phyloP scores from a whole-genome alignment of 2,329 filamentous ascomycete genomes.

The Alternaria sp. region DNA sequence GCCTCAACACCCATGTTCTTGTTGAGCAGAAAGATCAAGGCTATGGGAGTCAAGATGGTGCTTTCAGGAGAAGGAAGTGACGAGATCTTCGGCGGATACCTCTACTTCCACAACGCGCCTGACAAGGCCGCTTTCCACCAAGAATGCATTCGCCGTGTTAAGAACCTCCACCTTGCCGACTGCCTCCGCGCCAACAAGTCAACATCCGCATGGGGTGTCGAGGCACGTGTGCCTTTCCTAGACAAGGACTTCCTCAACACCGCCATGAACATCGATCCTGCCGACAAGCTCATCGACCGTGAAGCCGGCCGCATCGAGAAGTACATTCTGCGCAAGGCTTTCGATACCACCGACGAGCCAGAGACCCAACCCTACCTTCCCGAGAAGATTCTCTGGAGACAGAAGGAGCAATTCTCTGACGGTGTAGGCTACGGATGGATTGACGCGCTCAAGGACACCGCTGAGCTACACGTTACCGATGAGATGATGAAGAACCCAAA shows the following conservation, averaged over 20 bases:
- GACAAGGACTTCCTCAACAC: conserved; percentile 96
- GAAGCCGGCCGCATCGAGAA: conserved; percentile 90
- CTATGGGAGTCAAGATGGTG: conserved; percentile 99
- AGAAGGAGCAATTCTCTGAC: conserved; percentile 99
- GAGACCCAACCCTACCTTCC: conserved; percentile 86
- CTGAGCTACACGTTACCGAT: conserved; percentile 86
- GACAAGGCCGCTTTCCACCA: conserved; percentile 92
- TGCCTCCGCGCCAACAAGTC: conserved; percentile 99
- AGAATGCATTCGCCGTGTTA: conserved; percentile 91
- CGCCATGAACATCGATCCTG: conserved; percentile 90
- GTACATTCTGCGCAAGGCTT: conserved; percentile 97
- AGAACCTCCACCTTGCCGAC: conserved; percentile 96
- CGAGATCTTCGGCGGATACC: conserved; percentile 97
- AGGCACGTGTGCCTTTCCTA: conserved; percentile 96
- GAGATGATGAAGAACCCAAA: conserved; percentile 99
- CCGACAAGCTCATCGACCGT: conserved; percentile 84
- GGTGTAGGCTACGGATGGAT: conserved; percentile 99
- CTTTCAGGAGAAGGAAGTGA: conserved; percentile 95
- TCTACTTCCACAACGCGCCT: conserved; percentile 97
- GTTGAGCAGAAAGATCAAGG: conserved; percentile 97
- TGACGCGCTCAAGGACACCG: conserved; percentile 93
- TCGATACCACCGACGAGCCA: conserved; percentile 89
- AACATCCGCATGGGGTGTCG: conserved; percentile 95
- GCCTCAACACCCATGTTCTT: conserved; percentile 99
- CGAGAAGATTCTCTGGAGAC: conserved; percentile 92